These are phyloP conservation scores for Codiaeum variegatum DNA, from an alignment of 441 rosid species.

Conservation along the genomic window DNA sequence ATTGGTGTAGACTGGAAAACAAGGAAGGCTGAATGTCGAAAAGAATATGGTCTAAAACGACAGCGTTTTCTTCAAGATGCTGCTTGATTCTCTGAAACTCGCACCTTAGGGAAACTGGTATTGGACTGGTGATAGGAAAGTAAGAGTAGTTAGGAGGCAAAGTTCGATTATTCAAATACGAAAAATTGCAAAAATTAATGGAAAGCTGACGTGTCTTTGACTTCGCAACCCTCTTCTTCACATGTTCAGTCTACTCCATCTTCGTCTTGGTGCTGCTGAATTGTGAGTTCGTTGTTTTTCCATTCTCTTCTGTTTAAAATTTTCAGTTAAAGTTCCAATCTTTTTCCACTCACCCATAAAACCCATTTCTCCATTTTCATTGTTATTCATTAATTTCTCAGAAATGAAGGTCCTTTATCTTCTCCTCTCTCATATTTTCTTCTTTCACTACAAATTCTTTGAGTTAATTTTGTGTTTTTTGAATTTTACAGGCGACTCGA, in stretches of 20 bases:
- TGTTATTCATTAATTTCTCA: not conserved
- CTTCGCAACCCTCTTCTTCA: conserved; percentile 14
- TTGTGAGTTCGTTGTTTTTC: conserved; percentile 30
- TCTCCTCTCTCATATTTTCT: not conserved
- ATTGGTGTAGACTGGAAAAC: not conserved
- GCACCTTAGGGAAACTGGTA: not conserved
- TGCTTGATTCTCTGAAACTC: not conserved
- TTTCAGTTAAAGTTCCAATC: conserved; percentile 58
- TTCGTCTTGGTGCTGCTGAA: conserved; percentile 30
- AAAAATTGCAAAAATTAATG: conserved; percentile 4
- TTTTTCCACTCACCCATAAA: conserved; percentile 14
- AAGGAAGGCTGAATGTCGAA: not conserved
- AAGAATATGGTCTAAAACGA: not conserved
- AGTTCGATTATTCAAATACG: not conserved
- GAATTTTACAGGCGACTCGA: conserved; percentile 38
- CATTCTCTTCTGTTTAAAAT: conserved; percentile 23
- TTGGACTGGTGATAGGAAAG: not conserved
- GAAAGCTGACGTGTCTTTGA: conserved; percentile 16
- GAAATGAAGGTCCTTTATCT: conserved; percentile 35
- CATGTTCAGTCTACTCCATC: conserved; percentile 27
- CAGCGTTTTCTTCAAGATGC: not conserved
- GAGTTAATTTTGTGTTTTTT: not conserved
- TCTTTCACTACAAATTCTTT: not conserved
- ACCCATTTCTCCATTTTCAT: not conserved
- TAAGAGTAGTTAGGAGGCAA: conserved; percentile 1